phyloP scores from a whole-genome alignment of 2,329 filamentous ascomycete genomes.

The Neofusicoccum kwambonambiense region DNA sequence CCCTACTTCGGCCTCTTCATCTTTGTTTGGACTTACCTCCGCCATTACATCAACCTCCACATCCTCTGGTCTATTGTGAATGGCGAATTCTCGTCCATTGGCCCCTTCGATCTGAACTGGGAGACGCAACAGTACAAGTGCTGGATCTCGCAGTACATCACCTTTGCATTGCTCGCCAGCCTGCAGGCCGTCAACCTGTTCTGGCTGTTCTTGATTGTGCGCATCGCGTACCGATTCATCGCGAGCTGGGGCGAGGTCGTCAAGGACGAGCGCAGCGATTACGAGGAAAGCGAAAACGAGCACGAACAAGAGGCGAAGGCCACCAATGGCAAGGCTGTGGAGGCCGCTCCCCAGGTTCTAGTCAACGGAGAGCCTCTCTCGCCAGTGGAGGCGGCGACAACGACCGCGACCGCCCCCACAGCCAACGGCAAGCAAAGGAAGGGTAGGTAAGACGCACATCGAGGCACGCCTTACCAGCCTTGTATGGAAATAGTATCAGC shows the following conservation, averaged over 20 bases:
- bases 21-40: conserved; percentile 81
- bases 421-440: conserved; percentile 14
- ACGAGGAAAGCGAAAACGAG: conserved; percentile 42
- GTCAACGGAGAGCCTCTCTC: conserved; percentile 29
- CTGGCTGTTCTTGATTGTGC: conserved; percentile 75
- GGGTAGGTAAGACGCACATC: neutral
- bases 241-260: conserved; percentile 53
- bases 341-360: conserved; percentile 26
- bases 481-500: neutral
- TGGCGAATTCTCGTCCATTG: conserved; percentile 67
- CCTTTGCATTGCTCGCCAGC: conserved; percentile 60
- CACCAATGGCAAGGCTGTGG: conserved; percentile 13
- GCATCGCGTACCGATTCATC: conserved; percentile 71
- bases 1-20: conserved; percentile 87
- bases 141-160: conserved; percentile 66
- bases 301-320: neutral
- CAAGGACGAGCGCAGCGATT: conserved; percentile 71
- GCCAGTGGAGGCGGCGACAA: conserved; percentile 11
- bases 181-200: conserved; percentile 77
- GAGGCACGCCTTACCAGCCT: neutral
- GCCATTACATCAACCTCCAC: conserved; percentile 78
- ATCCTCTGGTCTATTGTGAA: conserved; percentile 75
- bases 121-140: conserved; percentile 76
- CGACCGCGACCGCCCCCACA: neutral
- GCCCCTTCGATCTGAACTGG: conserved; percentile 76